Base-by-base conservation (phyloP, 2,329 filamentous ascomycete genomes). In the Arachnomyces sp. region DNA sequence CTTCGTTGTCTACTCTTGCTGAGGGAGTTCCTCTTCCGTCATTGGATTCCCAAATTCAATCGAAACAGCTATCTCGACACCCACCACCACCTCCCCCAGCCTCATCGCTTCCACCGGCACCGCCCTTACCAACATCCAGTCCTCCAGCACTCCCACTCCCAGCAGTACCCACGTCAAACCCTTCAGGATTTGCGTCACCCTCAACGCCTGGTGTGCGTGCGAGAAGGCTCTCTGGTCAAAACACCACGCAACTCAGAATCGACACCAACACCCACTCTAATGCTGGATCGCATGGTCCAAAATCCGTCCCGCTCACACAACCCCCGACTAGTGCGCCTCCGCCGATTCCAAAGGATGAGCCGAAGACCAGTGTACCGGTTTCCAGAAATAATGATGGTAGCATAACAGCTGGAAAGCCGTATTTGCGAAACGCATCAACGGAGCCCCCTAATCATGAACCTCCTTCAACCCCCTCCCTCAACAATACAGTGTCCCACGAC, bases 171-270 rank as follows among this genome's bases (percentile, higher is more conserved):
- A 52, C 53, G 11, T 49, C 57, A 32, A 39, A 56, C 11, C 54
- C 54, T 28, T 36, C 49, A 14, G 28, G 14, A 56, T 34, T 38
- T 3, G 54, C 69, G 2, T 55, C 60, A 0, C 58, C 64, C 64
- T 50, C 53, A 9, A 51, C 60, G 15, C 62, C 61, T 42, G 72
- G 79, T 31, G 84, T 93, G 38, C 77, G 86, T 39, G 86, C 75
- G 51, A 77, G 89, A 44, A 77, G 89, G 46, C 67, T 94, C 25
- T 95, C 89, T 3, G 85, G 84, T 6, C 82, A 86, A 52, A 86
- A 86, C 52, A 68, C 77, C 11, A 89, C 85, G 58, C 84, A 89
- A 54, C 69, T 96, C 37, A 94, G 88, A 65, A 95, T 96, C 41
- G 86, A 95, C 61, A 95, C 88, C 8, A 66, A 65, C 59, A 37